Conservation (phyloP, 179 eudicot species). For the Gypsophila paniculata region DNA sequence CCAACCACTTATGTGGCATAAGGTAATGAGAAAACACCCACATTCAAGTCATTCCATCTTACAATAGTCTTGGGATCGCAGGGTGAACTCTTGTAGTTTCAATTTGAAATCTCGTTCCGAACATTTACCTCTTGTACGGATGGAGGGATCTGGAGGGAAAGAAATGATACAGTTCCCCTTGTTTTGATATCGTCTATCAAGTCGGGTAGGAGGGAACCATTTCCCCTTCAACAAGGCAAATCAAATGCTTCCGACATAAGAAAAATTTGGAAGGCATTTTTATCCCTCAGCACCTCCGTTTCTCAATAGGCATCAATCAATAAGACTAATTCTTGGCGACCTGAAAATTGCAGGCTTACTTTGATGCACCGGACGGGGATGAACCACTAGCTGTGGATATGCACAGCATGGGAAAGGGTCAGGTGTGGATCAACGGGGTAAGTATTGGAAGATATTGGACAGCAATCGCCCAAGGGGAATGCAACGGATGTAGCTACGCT, state of each 20-base stretch:
- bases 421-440: constrained; percentile 88
- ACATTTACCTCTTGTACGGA: too few species aligned
- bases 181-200: too few species aligned
- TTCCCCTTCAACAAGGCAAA: too few species aligned
- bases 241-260: too few species aligned
- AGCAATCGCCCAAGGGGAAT: constrained; percentile 54
- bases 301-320: too few species aligned
- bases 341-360: constrained; percentile 55
- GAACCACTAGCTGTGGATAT: constrained; percentile 86
- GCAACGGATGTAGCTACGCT: constrained; percentile 58
- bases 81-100: too few species aligned
- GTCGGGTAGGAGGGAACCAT: too few species aligned
- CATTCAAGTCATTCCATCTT: not conserved
- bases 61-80: too few species aligned
- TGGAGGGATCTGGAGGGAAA: not conserved
- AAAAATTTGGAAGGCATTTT: too few species aligned
- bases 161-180: too few species aligned
- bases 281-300: too few species aligned
- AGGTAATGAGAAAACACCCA: constrained; percentile 40
- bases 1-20: constrained; percentile 90
- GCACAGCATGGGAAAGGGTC: constrained; percentile 88
- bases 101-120: too few species aligned
- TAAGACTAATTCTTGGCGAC: not conserved
- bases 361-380: constrained; percentile 63
- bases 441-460: constrained; percentile 96